Evolutionary conservation across 1,139 yeast genomes (phyloP), one percentile per base, ranked within the genome.

Genomic region (Blastobotrys illinoisensis): DNA sequence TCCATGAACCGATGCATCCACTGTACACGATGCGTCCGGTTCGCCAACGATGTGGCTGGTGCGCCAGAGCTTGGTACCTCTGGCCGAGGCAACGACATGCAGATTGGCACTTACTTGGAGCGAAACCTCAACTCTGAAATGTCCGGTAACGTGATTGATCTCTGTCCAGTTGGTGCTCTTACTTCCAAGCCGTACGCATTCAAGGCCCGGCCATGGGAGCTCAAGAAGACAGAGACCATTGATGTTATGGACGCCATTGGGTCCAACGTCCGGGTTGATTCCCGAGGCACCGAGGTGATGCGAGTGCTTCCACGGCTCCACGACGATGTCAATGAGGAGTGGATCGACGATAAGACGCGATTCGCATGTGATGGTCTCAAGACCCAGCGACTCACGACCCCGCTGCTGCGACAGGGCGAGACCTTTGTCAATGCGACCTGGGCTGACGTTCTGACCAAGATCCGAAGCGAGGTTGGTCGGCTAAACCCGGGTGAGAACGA

Each of bases 1-100:
- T 84, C 91, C 50, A 88, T 88, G 96, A 88, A 88, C 75, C 81
- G 96, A 73, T 88, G 96, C 75, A 88, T 88, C 66, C 96, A 88
- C 73, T 88, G 96, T 75, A 88, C 96, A 26, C 81, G 96, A 71
- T 88, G 96, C 78, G 90, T 88, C 43, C 82, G 96, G 69, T 88
- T 88, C 73, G 79, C 90, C 78, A 88, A 88, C 72, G 96, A 88
- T 69, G 85, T 88, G 60, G 96, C 96, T 46, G 96, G 96, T 62
- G 95, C 96, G 40, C 91, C 96, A 24, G 96, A 88, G 73, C 80
- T 88, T 60, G 96, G 96, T 64, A 82, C 93, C 58, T 72, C 91
- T 50, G 96, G 96, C 59, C 85, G 96, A 74, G 96, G 96, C 70
- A 88, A 88, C 71, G 95, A 87, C 69, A 80, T 88, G 85, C 95